phyloP scores from a whole-genome alignment of 176 grass and related monocot genomes.

The Phyllostachys edulis region DNA sequence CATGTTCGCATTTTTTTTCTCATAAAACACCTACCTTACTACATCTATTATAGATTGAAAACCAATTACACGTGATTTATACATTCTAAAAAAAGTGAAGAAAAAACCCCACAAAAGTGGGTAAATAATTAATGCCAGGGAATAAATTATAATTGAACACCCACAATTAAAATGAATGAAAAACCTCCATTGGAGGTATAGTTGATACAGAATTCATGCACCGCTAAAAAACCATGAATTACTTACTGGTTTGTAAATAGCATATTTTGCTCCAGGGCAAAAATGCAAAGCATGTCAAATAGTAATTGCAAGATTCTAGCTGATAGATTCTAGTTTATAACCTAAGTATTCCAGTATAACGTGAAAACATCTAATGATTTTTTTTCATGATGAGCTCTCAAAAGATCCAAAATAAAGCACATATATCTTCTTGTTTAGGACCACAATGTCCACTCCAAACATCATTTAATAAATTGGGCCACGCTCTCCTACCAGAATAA shows the following conservation, averaged over 20 bases:
- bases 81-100: neutral
- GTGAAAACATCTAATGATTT: neutral
- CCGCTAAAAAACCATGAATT: neutral
- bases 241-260: neutral
- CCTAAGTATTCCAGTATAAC: neutral
- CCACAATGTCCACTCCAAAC: conserved; percentile 32
- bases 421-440: conserved; percentile 16
- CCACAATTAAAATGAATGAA: neutral
- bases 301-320: neutral
- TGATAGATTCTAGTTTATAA: neutral
- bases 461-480: conserved; percentile 32
- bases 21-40: neutral
- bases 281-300: neutral
- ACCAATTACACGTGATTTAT: neutral
- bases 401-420: neutral
- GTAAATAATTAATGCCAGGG: neutral
- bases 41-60: neutral
- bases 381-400: neutral
- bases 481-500: conserved; percentile 29
- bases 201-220: neutral
- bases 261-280: neutral
- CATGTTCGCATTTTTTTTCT: neutral
- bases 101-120: neutral
- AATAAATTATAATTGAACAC: conserved; percentile 5
- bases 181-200: neutral